These are phyloP conservation scores for Suhomyces sp. DNA, from an alignment of 805 yeast genomes.

Conservation along the genomic window DNA sequence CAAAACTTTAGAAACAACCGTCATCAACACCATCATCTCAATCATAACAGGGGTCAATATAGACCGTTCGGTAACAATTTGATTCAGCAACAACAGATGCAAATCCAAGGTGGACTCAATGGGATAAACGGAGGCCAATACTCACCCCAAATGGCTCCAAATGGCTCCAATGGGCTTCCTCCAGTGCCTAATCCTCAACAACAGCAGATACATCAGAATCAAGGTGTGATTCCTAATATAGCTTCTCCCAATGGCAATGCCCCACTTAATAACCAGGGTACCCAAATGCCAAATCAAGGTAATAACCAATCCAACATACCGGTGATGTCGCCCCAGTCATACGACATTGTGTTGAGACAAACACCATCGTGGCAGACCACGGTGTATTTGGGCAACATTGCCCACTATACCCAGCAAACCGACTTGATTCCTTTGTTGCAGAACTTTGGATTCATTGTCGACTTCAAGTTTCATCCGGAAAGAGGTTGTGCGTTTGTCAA, in stretches of 20 bases:
- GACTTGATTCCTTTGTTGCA: slow-evolving; percentile 73
- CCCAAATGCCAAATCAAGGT: slow-evolving; percentile 1
- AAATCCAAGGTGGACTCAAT: neutral
- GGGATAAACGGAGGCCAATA: neutral
- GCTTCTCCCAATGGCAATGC: slow-evolving; percentile 8
- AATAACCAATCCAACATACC: slow-evolving; percentile 17
- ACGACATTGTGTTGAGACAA: slow-evolving; percentile 70
- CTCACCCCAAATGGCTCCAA: slow-evolving; percentile 1
- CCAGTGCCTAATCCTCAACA: slow-evolving; percentile 10
- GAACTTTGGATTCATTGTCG: slow-evolving; percentile 79
- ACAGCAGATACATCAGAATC: slow-evolving; percentile 2
- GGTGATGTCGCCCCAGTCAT: slow-evolving; percentile 52
- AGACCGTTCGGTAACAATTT: slow-evolving; percentile 16
- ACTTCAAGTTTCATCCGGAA: slow-evolving; percentile 75
- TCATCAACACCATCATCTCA: slow-evolving; percentile 1
- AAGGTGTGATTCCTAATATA: neutral
- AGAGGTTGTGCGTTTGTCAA: slow-evolving; percentile 87
- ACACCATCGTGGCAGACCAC: slow-evolving; percentile 83
- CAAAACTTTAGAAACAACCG: slow-evolving; percentile 8
- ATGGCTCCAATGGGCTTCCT: neutral
- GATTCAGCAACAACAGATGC: slow-evolving; percentile 9
- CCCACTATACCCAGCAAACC: slow-evolving; percentile 69
- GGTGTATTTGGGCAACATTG: slow-evolving; percentile 81
- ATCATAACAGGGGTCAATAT: slow-evolving; percentile 7
- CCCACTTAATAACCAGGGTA: neutral